These are phyloP conservation scores for Ophiostoma piceae DNA, from an alignment of 2,329 filamentous ascomycete species.

Conservation along the genomic window DNA sequence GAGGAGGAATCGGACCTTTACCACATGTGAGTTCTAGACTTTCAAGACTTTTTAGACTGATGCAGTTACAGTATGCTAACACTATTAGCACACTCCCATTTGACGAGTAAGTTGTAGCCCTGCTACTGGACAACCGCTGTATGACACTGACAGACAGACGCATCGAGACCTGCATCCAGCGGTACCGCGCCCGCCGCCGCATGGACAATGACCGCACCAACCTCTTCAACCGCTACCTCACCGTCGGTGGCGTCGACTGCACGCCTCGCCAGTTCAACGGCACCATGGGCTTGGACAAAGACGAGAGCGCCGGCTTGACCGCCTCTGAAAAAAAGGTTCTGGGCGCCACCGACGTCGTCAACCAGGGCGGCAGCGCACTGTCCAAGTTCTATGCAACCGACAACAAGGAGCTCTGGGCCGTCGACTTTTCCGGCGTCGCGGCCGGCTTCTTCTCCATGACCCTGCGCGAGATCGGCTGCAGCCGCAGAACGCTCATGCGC, in stretches of 20 bases:
- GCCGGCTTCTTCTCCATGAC: conserved; percentile 69
- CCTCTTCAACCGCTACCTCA: conserved; percentile 74
- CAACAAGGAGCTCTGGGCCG: conserved; percentile 56
- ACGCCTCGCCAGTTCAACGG: conserved; percentile 54
- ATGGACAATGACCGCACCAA: conserved; percentile 57
- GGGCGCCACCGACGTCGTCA: conserved; percentile 57
- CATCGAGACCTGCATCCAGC: conserved; percentile 78
- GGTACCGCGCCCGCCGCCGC: conserved; percentile 71
- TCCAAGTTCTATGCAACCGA: conserved; percentile 47
- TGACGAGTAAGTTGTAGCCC: conserved; percentile 21
- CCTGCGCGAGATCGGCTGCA: conserved; percentile 53
- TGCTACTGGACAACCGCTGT: too few species aligned
- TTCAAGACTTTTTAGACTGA: not conserved
- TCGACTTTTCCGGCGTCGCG: conserved; percentile 75
- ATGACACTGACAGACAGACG: conserved; percentile 47
- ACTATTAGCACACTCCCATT: conserved; percentile 21
- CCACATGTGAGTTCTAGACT: conserved; percentile 44
- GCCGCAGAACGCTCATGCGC: conserved; percentile 47
- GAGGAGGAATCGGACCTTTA: conserved; percentile 65
- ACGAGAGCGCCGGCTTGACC: conserved; percentile 49
- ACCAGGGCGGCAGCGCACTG: conserved; percentile 38
- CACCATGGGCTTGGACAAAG: conserved; percentile 42
- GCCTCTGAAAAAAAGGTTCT: conserved; percentile 60
- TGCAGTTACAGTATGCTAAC: not conserved
- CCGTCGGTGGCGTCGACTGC: conserved; percentile 72